Evolutionary conservation across 179 eudicot genomes (phyloP).

Genomic region (Gypsophila paniculata): DNA sequence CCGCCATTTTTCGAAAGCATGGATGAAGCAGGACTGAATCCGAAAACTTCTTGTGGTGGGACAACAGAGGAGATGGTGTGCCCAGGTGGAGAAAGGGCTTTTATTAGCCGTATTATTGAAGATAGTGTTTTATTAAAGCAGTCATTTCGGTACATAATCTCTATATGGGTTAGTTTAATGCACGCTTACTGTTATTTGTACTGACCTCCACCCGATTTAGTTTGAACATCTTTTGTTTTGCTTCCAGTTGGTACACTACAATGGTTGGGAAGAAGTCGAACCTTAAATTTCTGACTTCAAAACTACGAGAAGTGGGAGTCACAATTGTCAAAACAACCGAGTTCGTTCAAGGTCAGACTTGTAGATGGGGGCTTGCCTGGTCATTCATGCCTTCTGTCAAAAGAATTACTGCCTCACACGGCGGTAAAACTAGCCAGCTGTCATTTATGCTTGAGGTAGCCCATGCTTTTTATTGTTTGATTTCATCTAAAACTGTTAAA

Average conservation of each 20-base stretch:
- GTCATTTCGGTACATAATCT: constrained; percentile 56
- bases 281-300: constrained; percentile 57
- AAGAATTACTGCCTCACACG: constrained; percentile 39
- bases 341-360: constrained; percentile 92
- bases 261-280: constrained; percentile 89
- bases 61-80: constrained; percentile 85
- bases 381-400: constrained; percentile 62
- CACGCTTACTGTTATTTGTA: constrained; percentile 8
- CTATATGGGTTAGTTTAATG: constrained; percentile 3
- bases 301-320: constrained; percentile 75
- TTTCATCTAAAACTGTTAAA: neutral
- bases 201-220: neutral
- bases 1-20: constrained; percentile 94
- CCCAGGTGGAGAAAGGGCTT: constrained; percentile 85
- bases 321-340: constrained; percentile 89
- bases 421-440: constrained; percentile 36
- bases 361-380: constrained; percentile 98
- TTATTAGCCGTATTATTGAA: constrained; percentile 64
- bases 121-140: constrained; percentile 65
- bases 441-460: constrained; percentile 83
- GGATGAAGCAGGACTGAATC: constrained; percentile 86
- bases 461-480: neutral
- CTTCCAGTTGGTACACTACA: constrained; percentile 85
- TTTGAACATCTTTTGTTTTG: constrained; percentile 15
- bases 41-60: constrained; percentile 95